These are phyloP conservation scores for Lunasporangiospora selenospora DNA, from an alignment of 192 early-diverging fungal genomes.

Conservation along the genomic window DNA sequence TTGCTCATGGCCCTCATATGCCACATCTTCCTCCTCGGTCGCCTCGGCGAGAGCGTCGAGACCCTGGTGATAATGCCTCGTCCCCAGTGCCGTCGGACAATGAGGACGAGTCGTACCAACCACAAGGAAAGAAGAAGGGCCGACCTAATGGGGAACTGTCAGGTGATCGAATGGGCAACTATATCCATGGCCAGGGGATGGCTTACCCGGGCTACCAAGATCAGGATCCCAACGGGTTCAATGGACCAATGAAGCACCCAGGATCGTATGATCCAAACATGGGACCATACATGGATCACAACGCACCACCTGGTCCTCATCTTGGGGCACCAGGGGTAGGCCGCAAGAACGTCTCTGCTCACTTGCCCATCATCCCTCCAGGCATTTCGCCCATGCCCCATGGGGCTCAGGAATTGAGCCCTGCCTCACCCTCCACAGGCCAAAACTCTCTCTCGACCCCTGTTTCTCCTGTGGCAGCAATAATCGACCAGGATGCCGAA, in stretches of 20 bases:
- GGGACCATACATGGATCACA: no score
- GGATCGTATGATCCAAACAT: no score
- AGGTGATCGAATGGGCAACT: no score
- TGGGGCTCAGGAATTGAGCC: background rate
- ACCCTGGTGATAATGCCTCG: conserved; percentile 12
- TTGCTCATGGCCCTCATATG: conserved; percentile 10
- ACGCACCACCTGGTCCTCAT: no score
- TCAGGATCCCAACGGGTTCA: no score
- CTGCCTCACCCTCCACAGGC: background rate
- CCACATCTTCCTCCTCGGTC: conserved; percentile 38
- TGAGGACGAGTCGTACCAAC: conserved; percentile 21
- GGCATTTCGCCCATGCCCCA: background rate
- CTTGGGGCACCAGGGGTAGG: background rate
- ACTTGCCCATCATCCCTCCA: conserved; percentile 21
- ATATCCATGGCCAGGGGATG: no score
- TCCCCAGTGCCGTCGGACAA: conserved; percentile 33
- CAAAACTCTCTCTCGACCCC: conserved; percentile 3
- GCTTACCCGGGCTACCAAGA: no score
- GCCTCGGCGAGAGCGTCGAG: conserved; percentile 36
- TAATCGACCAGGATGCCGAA: conserved; percentile 45
- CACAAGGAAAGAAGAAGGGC: no score
- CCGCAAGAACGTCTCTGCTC: conserved; percentile 29
- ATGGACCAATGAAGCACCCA: no score
- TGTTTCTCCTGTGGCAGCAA: conserved; percentile 26
- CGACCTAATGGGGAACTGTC: no score